These are phyloP conservation scores for Talaromyces sp. DNA, from an alignment of 2,329 filamentous ascomycete genomes.

Conservation along the genomic window DNA sequence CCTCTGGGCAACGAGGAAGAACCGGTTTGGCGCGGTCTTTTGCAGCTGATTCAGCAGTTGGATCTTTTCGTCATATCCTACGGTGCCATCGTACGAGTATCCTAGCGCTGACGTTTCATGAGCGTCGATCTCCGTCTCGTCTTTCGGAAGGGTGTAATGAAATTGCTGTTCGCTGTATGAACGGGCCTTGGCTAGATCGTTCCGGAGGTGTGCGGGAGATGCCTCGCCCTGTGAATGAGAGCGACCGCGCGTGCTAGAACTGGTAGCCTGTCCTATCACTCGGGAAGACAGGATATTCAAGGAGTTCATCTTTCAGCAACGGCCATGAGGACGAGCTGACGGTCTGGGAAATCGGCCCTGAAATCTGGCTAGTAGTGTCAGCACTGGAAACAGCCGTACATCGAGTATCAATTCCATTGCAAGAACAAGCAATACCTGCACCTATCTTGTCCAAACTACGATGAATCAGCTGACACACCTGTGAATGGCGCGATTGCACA, in stretches of 20 bases:
- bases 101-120: neutral
- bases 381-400: neutral
- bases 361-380: slow-evolving; percentile 20
- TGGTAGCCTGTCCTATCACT: slow-evolving; percentile 62
- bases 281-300: slow-evolving; percentile 88
- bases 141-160: slow-evolving; percentile 23
- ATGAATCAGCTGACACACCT: slow-evolving; percentile 35
- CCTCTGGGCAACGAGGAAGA: slow-evolving; percentile 60
- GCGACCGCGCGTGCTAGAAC: slow-evolving; percentile 49
- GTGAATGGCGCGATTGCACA: slow-evolving; percentile 22
- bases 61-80: slow-evolving; percentile 60
- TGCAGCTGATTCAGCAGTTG: slow-evolving; percentile 55
- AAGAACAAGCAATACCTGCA: slow-evolving; percentile 15
- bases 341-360: slow-evolving; percentile 35
- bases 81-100: slow-evolving; percentile 12
- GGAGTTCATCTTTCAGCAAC: slow-evolving; percentile 78
- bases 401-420: neutral
- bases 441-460: slow-evolving; percentile 6
- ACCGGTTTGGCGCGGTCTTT: slow-evolving; percentile 38
- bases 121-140: slow-evolving; percentile 28
- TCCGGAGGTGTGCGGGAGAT: slow-evolving; percentile 29
- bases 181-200: slow-evolving; percentile 37
- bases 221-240: slow-evolving; percentile 52
- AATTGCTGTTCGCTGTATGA: slow-evolving; percentile 44
- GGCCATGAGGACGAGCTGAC: slow-evolving; percentile 45